Evolutionary conservation across 371 early-diverging fungal genomes (phyloP), one percentile per base, ranked within the genome.

Genomic region (Neoconidiobolus thromboides): DNA sequence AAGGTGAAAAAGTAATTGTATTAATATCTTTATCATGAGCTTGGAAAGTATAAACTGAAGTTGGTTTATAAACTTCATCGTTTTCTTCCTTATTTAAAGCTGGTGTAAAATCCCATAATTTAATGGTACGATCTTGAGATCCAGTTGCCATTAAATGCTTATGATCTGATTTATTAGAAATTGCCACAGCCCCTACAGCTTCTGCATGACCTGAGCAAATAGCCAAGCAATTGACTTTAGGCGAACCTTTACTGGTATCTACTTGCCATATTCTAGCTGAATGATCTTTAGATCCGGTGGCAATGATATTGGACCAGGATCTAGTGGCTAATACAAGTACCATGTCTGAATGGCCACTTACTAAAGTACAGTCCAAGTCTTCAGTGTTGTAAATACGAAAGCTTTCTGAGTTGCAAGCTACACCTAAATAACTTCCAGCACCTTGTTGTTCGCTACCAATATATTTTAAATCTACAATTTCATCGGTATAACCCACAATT

Each of bases 11-110:
- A 40, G 87, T 79, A 39, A 99, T 77, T 1, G 91, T 76, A 67
- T 98, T 96, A 67, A 99, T 93, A 67, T 97, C 97, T 73, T 93
- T 94, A 41, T 93, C 97, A 72, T 99, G 99, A 0, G 93, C 95
- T 66, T 84, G 85, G 70, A 90, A 78, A 26, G 93, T 96, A 66
- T 81, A 95, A 42, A 78, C 68, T 0, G 93, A 75, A 26, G 26
- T 26, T 26, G 26, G 26, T 59, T 76, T 80, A 50, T 78, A 76
- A 3, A 71, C 73, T 12, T 68, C 64, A 1, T 71, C 65, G 51
- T 74, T 75, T 51, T 71, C 64, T 26, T 26, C 26, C 26, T 26
- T 26, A 26, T 26, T 26, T 26, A 26, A 26, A 1, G 43, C 39
- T 43, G 3, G 56, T 7, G 56, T 56, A 41, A 56, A 41, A 57